Evolutionary conservation across 257 asterid genomes (phyloP), one percentile per base, ranked within the genome.

Genomic region (Capsicum chinense): DNA sequence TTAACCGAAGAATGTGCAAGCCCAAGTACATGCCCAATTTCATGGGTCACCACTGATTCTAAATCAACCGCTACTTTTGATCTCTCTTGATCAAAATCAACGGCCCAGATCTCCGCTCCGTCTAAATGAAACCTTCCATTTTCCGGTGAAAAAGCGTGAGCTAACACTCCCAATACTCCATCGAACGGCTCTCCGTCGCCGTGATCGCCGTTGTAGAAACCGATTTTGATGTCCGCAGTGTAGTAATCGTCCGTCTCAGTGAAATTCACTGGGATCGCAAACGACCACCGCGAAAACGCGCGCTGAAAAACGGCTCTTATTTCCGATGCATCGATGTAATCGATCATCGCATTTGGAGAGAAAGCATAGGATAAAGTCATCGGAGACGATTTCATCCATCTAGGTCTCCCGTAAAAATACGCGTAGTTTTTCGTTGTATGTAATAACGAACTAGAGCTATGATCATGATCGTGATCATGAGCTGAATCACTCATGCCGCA

Each of bases 1-100:
- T 91, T 93, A 19, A 90, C 98, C 84, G 97, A 81, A 1, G 99
- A 88, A 89, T 95, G 99, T 56, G 92, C 98, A 90, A 95, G 70
- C n/a, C 99, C 98, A 44, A 95, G 89, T 26, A 95, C 60, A 85
- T 95, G 99, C 7, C 99, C 99, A 16, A 95, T 94, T 80, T 95
- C 99, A 68, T 95, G 99, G 47, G 98, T 94, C 66, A 93, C 99
- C 88, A 95, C 98, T 9, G 99, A 94, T 85, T 95, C 99, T 90
- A 95, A 88, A 74, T 95, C 99, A 19, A 95, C 94, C 17, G 99
- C 99, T 10, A 58, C 91, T 84, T 83, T 87, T 62, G 98, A 92
- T 70, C 87, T 83, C 85, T 94, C 90, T 63, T 79, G 58, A 37
- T 76, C 56, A 56, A 95, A 89, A 82, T 95, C 95, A 58, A 94